Conservation (phyloP, 2,329 filamentous ascomycete species). For the Neoarthrinium moseri region DNA sequence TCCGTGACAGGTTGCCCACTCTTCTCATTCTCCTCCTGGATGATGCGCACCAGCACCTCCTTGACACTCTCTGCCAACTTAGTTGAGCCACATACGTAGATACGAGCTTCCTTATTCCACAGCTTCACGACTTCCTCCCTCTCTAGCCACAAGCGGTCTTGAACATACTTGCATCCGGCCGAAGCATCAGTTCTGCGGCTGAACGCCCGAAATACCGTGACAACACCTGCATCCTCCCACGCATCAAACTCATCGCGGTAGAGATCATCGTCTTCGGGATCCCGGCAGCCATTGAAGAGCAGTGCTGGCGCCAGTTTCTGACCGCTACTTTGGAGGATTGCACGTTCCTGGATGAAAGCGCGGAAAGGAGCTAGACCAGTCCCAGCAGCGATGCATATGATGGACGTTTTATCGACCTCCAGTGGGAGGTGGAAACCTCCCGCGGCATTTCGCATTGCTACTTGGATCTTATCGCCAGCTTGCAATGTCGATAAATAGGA, state of each 20-base stretch:
- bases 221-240: conserved; percentile 61
- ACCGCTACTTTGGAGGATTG: conserved; percentile 47
- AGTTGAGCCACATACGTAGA: conserved; percentile 64
- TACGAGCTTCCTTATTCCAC: conserved; percentile 46
- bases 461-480: conserved; percentile 37
- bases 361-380: conserved; percentile 63
- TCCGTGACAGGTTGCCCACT: background rate
- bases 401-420: conserved; percentile 42
- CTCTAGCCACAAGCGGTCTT: conserved; percentile 40
- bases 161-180: conserved; percentile 47
- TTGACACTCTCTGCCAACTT: background rate
- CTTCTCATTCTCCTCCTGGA: background rate
- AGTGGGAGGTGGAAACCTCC: conserved; percentile 48
- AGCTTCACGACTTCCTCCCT: conserved; percentile 33
- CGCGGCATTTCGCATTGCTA: conserved; percentile 35
- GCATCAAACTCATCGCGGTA: conserved; percentile 57
- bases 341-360: conserved; percentile 62
- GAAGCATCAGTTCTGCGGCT: conserved; percentile 43
- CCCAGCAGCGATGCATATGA: conserved; percentile 52
- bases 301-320: conserved; percentile 57
- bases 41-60: background rate
- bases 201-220: conserved; percentile 61
- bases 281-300: conserved; percentile 65
- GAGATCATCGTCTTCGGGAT: conserved; percentile 53
- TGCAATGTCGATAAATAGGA: conserved; percentile 55